These are phyloP conservation scores for Craspedostauros australis DNA, from an alignment of 108 stramenopile genomes.

Conservation along the genomic window DNA sequence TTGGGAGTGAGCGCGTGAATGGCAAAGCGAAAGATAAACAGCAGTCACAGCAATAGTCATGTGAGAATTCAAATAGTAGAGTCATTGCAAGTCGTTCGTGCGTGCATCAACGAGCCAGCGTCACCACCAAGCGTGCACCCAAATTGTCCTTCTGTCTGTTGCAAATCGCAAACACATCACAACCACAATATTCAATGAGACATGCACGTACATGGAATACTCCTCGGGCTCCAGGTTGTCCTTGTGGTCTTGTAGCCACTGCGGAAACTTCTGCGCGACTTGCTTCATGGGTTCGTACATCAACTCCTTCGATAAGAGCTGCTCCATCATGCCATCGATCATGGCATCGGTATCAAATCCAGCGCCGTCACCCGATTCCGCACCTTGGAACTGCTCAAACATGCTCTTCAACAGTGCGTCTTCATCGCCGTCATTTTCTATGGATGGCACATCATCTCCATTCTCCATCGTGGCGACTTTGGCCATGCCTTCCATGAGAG, in stretches of 20 bases:
- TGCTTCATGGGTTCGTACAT: slow-evolving; percentile 96
- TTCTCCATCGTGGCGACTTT: slow-evolving; percentile 2
- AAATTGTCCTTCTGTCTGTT: no score
- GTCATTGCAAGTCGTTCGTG: slow-evolving; percentile 6
- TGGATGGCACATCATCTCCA: background rate
- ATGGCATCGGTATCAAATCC: slow-evolving; percentile 54
- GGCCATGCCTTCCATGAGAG: slow-evolving; percentile 21
- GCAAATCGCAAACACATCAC: no score
- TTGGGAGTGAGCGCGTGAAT: no score
- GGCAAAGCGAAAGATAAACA: no score
- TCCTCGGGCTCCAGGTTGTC: slow-evolving; percentile 38
- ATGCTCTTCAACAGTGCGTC: background rate
- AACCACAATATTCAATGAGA: no score
- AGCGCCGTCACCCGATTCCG: background rate
- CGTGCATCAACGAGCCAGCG: no score
- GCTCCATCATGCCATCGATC: slow-evolving; percentile 91
- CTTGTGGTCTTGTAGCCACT: slow-evolving; percentile 82
- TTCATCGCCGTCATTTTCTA: background rate
- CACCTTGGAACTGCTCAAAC: background rate
- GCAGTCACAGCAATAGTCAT: no score
- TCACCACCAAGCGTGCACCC: no score
- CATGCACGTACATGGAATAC: slow-evolving; percentile 39
- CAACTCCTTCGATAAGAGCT: slow-evolving; percentile 80
- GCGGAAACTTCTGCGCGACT: slow-evolving; percentile 83
- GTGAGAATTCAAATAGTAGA: no score